phyloP scores from a whole-genome alignment of 2,329 filamentous ascomycete genomes.

The Talaromyces amestolkiae region DNA sequence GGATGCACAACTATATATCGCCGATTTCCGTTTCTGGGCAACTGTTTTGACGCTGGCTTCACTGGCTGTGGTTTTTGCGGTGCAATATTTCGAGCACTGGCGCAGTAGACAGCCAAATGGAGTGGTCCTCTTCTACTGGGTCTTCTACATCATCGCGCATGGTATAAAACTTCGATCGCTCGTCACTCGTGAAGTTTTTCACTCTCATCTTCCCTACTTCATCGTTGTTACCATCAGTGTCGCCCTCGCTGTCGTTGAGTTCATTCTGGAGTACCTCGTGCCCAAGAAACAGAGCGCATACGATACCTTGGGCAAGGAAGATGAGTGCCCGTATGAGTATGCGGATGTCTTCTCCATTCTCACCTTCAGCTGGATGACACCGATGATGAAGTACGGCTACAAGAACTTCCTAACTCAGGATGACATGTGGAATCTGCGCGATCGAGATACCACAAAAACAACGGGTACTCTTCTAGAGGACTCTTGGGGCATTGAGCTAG shows the following conservation, averaged over 20 bases:
- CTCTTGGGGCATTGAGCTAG: conserved; percentile 73
- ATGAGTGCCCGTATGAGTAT: conserved; percentile 77
- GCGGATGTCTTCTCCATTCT: conserved; percentile 90
- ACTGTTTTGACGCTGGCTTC: conserved; percentile 70
- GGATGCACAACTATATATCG: conserved; percentile 67
- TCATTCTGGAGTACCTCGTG: conserved; percentile 79
- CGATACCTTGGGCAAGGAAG: conserved; percentile 62
- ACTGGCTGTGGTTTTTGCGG: conserved; percentile 68
- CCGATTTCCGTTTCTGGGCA: conserved; percentile 84
- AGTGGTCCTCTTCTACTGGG: conserved; percentile 88
- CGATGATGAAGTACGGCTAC: conserved; percentile 94
- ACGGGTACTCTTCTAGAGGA: conserved; percentile 69
- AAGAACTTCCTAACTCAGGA: conserved; percentile 88
- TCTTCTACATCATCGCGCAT: conserved; percentile 75
- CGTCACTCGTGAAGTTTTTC: conserved; percentile 71
- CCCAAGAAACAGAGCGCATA: conserved; percentile 73
- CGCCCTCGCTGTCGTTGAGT: conserved; percentile 67
- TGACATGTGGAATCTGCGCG: conserved; percentile 88
- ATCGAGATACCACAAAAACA: conserved; percentile 71
- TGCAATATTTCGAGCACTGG: conserved; percentile 85
- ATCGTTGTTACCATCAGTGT: conserved; percentile 70
- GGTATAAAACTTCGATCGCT: conserved; percentile 83
- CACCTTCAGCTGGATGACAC: conserved; percentile 98
- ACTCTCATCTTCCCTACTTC: conserved; percentile 69
- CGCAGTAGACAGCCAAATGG: conserved; percentile 81